Conservation (phyloP, 1,284 basidiomycete genomes). For the Kwoniella shivajii region DNA sequence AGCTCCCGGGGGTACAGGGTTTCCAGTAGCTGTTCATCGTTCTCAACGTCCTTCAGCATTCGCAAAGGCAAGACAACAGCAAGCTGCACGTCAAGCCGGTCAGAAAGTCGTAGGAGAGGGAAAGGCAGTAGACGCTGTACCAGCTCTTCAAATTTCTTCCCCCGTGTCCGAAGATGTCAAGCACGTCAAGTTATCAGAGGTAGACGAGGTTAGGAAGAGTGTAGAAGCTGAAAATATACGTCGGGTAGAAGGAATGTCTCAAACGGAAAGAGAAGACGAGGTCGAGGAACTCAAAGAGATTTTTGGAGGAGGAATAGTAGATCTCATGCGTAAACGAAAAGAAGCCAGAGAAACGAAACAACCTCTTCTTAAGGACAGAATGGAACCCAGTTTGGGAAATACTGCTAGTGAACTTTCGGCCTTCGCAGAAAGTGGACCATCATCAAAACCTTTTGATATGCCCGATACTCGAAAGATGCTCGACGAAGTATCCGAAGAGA, state of each 20-base stretch:
- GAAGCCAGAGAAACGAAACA: conserved; percentile 51
- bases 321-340: conserved; percentile 61
- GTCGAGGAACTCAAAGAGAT: conserved; percentile 64
- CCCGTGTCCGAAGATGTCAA: background rate
- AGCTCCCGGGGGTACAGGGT: conserved; percentile 11
- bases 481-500: conserved; percentile 55
- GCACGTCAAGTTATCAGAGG: conserved; percentile 15
- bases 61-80: conserved; percentile 17
- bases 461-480: conserved; percentile 13
- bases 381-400: too few species aligned
- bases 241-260: conserved; percentile 62
- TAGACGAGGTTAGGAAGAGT: conserved; percentile 12
- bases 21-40: conserved; percentile 21
- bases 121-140: conserved; percentile 16
- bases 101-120: conserved; percentile 11
- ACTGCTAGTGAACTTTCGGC: background rate
- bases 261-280: conserved; percentile 63
- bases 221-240: conserved; percentile 48
- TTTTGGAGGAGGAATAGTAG: conserved; percentile 66
- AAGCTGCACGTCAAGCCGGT: conserved; percentile 11
- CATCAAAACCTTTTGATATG: background rate
- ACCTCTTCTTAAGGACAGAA: too few species aligned
- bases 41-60: conserved; percentile 24
- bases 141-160: background rate
- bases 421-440: conserved; percentile 6